phyloP scores from a whole-genome alignment of 257 asterid genomes.

The Solanum virginianum region DNA sequence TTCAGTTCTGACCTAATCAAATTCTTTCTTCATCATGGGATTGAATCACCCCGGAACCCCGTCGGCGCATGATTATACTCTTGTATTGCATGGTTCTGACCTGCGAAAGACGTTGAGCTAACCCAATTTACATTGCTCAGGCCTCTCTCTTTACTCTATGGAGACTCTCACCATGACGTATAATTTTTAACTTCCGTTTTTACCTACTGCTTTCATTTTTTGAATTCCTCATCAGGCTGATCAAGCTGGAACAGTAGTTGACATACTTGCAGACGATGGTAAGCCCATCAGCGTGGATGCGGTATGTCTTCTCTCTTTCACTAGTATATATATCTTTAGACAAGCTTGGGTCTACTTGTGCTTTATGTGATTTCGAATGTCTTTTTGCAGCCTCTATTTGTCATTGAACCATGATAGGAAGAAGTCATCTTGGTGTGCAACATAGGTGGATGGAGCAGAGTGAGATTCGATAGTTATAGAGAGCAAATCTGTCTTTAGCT shows the following conservation, averaged over 20 bases:
- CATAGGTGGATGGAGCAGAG: constrained; percentile 1
- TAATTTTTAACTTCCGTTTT: not conserved
- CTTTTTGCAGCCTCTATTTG: constrained; percentile 38
- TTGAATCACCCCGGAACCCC: no score
- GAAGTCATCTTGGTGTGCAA: not conserved
- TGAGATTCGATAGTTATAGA: not conserved
- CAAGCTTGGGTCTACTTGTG: not conserved
- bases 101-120: not conserved
- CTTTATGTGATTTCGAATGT: not conserved
- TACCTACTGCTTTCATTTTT: not conserved
- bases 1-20: not conserved
- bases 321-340: not conserved
- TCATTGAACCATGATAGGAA: constrained; percentile 37
- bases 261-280: constrained; percentile 45
- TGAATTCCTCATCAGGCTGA: constrained; percentile 24
- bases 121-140: not conserved
- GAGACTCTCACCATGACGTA: not conserved
- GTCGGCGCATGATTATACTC: no score
- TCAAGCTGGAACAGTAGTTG: constrained; percentile 43
- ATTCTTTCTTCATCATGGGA: no score
- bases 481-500: not conserved
- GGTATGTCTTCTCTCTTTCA: constrained; percentile 13
- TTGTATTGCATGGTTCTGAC: no score
- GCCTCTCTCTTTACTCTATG: not conserved
- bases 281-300: constrained; percentile 42